Percentiles rank a stretch among this genome's conserved stretches.
Conservation (phyloP, 257 asterid genomes). For the Ophiorrhiza pumila region DNA sequence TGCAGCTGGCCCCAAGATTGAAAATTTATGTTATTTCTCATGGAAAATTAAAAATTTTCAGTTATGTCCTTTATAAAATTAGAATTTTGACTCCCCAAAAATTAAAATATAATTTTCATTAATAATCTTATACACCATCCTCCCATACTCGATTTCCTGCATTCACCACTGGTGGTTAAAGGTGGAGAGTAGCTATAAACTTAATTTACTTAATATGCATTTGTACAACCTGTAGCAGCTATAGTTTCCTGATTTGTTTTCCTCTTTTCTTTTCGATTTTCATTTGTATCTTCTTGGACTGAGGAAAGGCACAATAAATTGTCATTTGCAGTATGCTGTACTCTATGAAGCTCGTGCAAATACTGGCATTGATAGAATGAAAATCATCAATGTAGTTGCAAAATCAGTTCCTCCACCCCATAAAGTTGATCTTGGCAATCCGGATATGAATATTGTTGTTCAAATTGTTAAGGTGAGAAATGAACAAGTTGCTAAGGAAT, state of each 20-base stretch:
- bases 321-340: conserved; percentile 66
- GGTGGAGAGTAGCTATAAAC: not conserved
- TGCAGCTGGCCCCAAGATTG: no score
- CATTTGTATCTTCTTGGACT: not conserved
- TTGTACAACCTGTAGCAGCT: not conserved
- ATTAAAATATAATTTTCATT: no score
- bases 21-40: no score
- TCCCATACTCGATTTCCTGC: no score
- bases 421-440: conserved; percentile 84
- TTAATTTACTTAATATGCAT: not conserved
- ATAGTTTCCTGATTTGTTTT: not conserved
- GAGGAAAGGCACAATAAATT: not conserved
- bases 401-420: conserved; percentile 69
- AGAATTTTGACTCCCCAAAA: no score
- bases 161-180: no score
- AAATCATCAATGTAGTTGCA: conserved; percentile 81
- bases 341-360: conserved; percentile 92
- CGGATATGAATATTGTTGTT: conserved; percentile 71
- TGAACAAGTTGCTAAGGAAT: not conserved
- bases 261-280: not conserved
- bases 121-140: no score
- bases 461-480: conserved; percentile 78
- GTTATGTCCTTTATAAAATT: no score
- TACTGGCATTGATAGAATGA: conserved; percentile 72
- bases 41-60: no score